These are phyloP conservation scores for Millerozyma miso DNA, from an alignment of 805 yeast genomes.

Conservation along the genomic window DNA sequence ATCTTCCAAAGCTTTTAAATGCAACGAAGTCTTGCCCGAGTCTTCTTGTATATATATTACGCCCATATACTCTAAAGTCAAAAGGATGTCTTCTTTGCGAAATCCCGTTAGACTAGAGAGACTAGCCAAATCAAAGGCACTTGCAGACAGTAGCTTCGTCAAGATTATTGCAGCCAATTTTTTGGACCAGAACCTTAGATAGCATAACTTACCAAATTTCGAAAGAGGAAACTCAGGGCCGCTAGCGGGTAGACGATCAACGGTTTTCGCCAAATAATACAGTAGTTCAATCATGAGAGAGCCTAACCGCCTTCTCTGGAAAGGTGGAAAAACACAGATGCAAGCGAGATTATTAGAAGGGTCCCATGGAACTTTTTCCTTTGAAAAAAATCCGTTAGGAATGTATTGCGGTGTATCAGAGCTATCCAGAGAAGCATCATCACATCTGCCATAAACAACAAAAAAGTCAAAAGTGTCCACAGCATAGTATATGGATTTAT, in stretches of 20 bases:
- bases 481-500: slow-evolving; percentile 80
- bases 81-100: slow-evolving; percentile 55
- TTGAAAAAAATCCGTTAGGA: slow-evolving; percentile 91
- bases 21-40: slow-evolving; percentile 10
- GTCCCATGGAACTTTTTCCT: slow-evolving; percentile 76
- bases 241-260: slow-evolving; percentile 58
- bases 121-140: slow-evolving; percentile 40
- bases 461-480: slow-evolving; percentile 80
- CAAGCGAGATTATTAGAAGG: slow-evolving; percentile 82
- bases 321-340: slow-evolving; percentile 88
- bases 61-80: slow-evolving; percentile 56
- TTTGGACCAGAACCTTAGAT: slow-evolving; percentile 71
- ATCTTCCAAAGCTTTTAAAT: slow-evolving; percentile 16
- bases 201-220: slow-evolving; percentile 71
- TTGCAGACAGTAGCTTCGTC: slow-evolving; percentile 4
- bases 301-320: slow-evolving; percentile 75
- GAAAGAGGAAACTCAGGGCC: slow-evolving; percentile 94
- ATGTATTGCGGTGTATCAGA: slow-evolving; percentile 11
- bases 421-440: slow-evolving; percentile 16
- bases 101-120: slow-evolving; percentile 60
- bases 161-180: slow-evolving; percentile 20
- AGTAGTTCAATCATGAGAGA: slow-evolving; percentile 78
- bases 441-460: slow-evolving; percentile 51
- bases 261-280: slow-evolving; percentile 58
- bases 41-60: slow-evolving; percentile 10